These are phyloP conservation scores for Carallia pectinifolia DNA, from an alignment of 345 rosid species.

Conservation along the genomic window DNA sequence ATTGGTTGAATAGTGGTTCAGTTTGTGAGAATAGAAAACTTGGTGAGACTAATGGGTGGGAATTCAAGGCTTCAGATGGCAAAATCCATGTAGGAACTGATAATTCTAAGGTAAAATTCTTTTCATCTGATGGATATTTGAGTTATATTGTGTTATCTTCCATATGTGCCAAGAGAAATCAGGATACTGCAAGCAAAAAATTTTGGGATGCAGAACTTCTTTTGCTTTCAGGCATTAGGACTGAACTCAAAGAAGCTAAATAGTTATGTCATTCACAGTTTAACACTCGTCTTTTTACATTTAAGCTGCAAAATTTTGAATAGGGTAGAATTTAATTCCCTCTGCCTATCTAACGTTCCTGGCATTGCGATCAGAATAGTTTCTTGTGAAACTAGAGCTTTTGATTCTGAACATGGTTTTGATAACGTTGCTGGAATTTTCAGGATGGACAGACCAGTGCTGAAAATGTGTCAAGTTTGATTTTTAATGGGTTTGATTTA, in stretches of 20 bases:
- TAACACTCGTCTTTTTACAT: no score
- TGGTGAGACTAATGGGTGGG: constrained; percentile 48
- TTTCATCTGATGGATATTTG: constrained; percentile 3
- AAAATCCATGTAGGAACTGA: constrained; percentile 5
- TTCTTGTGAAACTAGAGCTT: not conserved
- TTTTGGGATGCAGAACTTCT: no score
- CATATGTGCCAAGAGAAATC: not conserved
- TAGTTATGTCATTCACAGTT: no score
- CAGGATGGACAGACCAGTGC: not conserved
- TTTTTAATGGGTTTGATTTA: not conserved
- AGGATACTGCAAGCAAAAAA: not conserved
- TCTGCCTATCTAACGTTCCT: no score
- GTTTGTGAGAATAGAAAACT: constrained; percentile 14
- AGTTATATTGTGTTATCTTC: not conserved
- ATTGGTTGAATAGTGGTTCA: constrained; percentile 18
- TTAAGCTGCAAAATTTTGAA: no score
- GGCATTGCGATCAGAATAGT: not conserved
- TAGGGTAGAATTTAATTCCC: no score
- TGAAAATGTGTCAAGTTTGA: not conserved
- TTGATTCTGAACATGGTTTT: not conserved
- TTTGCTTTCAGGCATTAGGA: no score
- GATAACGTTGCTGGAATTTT: not conserved
- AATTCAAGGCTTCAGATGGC: constrained; percentile 39
- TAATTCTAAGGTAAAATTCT: constrained; percentile 6
- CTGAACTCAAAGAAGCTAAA: no score